Base-by-base conservation (phyloP, 2,329 filamentous ascomycete species). In the Tolypocladium tundrense region DNA sequence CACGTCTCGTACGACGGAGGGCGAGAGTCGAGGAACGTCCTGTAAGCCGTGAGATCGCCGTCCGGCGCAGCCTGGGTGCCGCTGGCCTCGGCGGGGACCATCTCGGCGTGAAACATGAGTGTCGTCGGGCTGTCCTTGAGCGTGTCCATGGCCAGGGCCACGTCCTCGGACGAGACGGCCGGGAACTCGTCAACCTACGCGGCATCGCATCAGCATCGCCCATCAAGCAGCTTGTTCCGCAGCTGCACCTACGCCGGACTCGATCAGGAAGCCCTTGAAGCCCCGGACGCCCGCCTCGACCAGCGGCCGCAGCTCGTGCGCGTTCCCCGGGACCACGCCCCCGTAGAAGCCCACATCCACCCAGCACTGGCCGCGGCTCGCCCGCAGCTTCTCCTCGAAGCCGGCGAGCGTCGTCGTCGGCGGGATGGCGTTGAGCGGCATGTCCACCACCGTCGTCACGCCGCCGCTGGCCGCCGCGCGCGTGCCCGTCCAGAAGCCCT, bases 261-360 rank as follows among this genome's bases (percentile, higher is more conserved):
- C 91, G 69, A 97, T 97, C 66, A 99, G 75, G 72, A 99, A 99
- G 1, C 93, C 93, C 75, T 99, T 99, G 81, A 99, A 97, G 14
- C 94, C 94, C 63, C 92, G 82, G 13, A 97, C 93, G 57, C 94
- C 94, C 45, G 85, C 88, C 58, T 90, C 82, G 1, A 97, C 88
- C 4, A 99, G 79, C 0, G 86, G 87, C 65, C 90, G 84, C 57
- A 99, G 76, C 67, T 97, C 86, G 13, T 82, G 73, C 3, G 86
- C 83, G 69, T 99, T 99, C 1, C 93, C 94, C 4, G 94, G 94
- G 53, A 99, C 86, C 43, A 97, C 85, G 39, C 94, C 94, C 33
- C 94, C 94, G 70, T 97, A 97, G 73, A 99, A 97, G 37, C 91
- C 94, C n/a, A 97, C 92, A 67, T 97, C 94, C 33, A 97, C 91